phyloP scores from a whole-genome alignment of 192 early-diverging fungal species.

The Coemansia aciculifera region DNA sequence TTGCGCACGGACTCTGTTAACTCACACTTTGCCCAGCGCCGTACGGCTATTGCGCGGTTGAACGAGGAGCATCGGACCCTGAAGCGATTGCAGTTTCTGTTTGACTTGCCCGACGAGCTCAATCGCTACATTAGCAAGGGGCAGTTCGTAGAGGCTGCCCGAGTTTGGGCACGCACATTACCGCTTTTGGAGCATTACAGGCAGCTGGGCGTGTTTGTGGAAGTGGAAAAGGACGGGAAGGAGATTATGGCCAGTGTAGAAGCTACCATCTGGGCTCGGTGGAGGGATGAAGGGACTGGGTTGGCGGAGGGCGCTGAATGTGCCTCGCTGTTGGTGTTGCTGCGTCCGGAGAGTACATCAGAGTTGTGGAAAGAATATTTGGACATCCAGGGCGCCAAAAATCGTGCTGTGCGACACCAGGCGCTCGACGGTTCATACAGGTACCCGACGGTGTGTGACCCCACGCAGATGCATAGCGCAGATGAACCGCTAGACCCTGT shows the following conservation, averaged over 20 bases:
- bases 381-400: conserved; percentile 43
- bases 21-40: conserved; percentile 60
- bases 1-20: conserved; percentile 55
- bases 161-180: conserved; percentile 68
- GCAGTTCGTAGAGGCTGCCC: conserved; percentile 74
- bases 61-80: conserved; percentile 70
- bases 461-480: background rate
- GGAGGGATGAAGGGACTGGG: conserved; percentile 24
- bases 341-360: conserved; percentile 25
- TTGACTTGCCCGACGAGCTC: conserved; percentile 80
- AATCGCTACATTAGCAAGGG: conserved; percentile 59
- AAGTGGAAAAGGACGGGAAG: conserved; percentile 78
- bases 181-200: conserved; percentile 77
- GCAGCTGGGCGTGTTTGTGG: conserved; percentile 71
- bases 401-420: conserved; percentile 20
- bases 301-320: conserved; percentile 41
- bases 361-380: conserved; percentile 47
- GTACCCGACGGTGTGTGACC: conserved; percentile 10
- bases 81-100: conserved; percentile 83
- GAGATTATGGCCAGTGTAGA: conserved; percentile 75
- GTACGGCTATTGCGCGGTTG: conserved; percentile 75
- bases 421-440: conserved; percentile 25
- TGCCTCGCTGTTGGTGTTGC: conserved; percentile 42
- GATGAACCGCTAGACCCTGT: conserved; percentile 3
- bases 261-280: conserved; percentile 57